phyloP scores from a whole-genome alignment of 495 filamentous ascomycete species.

The Hyaloscypha bicolor region DNA sequence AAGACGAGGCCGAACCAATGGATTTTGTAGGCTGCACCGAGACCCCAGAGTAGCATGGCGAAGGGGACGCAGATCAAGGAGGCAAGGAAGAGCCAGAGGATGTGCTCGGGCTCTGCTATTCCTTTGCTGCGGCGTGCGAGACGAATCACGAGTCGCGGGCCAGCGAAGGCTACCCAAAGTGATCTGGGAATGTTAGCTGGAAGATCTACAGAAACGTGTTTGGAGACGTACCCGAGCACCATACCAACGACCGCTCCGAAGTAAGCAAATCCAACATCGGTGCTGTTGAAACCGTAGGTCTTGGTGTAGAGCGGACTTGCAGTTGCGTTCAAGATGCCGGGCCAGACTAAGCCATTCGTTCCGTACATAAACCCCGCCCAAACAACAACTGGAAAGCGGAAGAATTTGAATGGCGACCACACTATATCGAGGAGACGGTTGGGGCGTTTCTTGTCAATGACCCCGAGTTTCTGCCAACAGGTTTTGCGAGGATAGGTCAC shows the following conservation, averaged over 20 bases:
- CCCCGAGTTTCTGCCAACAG: slow-evolving; percentile 56
- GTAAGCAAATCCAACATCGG: not conserved
- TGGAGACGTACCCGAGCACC: no score
- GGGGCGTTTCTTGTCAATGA: slow-evolving; percentile 47
- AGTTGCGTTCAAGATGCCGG: slow-evolving; percentile 63
- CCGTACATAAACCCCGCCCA: slow-evolving; percentile 68
- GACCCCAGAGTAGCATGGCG: slow-evolving; percentile 67
- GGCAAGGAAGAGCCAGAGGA: slow-evolving; percentile 61
- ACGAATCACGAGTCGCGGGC: no score
- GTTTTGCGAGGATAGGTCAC: slow-evolving; percentile 35
- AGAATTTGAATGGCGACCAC: slow-evolving; percentile 27
- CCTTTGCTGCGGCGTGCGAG: no score
- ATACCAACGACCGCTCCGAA: no score
- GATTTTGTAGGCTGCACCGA: slow-evolving; percentile 61
- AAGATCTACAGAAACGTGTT: not conserved
- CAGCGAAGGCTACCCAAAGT: slow-evolving; percentile 35
- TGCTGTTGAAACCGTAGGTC: not conserved
- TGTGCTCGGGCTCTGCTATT: slow-evolving; percentile 46
- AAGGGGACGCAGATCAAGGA: slow-evolving; percentile 57
- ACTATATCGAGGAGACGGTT: no score
- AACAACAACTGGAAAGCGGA: slow-evolving; percentile 64
- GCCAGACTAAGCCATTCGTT: slow-evolving; percentile 53
- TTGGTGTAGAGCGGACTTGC: slow-evolving; percentile 54
- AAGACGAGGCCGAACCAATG: slow-evolving; percentile 67
- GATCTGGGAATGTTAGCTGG: slow-evolving; percentile 54